Evolutionary conservation across 768 basidiomycete species (phyloP).

Genomic region (Tricholoma sp.): DNA sequence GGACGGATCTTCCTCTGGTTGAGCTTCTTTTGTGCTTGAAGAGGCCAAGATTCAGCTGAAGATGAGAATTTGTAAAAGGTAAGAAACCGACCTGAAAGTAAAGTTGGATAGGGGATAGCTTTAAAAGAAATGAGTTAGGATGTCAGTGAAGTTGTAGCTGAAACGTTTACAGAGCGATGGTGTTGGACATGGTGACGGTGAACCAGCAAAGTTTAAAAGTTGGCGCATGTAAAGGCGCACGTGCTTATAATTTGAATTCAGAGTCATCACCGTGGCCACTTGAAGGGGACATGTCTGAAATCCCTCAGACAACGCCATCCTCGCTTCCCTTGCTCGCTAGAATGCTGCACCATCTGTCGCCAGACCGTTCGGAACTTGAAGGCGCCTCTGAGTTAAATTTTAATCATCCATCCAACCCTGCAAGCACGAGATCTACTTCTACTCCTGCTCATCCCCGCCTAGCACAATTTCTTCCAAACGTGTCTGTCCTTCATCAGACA

Average conservation of each 20-base stretch:
- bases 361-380: neutral
- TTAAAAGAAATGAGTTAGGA: constrained; percentile 4
- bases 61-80: neutral
- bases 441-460: neutral
- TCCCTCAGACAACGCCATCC: neutral
- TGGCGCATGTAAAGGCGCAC: constrained; percentile 5
- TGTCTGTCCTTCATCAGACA: neutral
- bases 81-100: constrained; percentile 66
- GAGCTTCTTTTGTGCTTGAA: constrained; percentile 87
- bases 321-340: neutral
- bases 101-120: constrained; percentile 89
- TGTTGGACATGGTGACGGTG: constrained; percentile 38
- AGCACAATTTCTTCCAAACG: neutral
- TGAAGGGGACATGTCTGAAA: neutral
- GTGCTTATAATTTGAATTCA: constrained; percentile 1
- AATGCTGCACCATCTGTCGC: neutral
- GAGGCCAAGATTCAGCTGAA: neutral
- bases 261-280: no score
- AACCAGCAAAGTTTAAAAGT: neutral
- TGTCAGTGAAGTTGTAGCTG: neutral
- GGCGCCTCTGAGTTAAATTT: neutral
- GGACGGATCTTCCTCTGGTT: constrained; percentile 96
- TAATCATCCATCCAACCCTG: neutral
- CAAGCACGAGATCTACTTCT: neutral
- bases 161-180: constrained; percentile 41